Evolutionary conservation across 2,329 filamentous ascomycete genomes (phyloP).

Genomic region (Ceratocystis lukuohia): DNA sequence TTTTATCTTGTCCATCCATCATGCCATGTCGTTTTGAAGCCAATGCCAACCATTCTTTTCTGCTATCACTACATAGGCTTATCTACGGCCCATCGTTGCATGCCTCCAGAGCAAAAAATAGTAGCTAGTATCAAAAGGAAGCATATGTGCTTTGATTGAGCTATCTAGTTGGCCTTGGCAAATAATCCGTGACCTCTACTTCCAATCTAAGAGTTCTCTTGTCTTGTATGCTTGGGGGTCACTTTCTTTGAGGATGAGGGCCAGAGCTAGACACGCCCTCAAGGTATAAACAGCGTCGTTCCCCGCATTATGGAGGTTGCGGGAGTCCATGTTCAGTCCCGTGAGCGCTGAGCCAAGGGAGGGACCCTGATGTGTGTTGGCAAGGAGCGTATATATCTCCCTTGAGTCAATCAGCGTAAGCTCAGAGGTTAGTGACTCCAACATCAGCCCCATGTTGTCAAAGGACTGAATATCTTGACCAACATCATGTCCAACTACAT

Average conservation of each 20-base stretch:
- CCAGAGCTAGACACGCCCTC: slow-evolving; percentile 50
- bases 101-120: too few species aligned
- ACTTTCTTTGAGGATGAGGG: background rate
- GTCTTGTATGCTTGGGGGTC: background rate
- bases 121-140: too few species aligned
- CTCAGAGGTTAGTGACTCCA: slow-evolving; percentile 30
- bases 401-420: slow-evolving; percentile 60
- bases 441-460: slow-evolving; percentile 47
- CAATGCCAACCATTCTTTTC: too few species aligned
- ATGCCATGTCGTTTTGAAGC: too few species aligned
- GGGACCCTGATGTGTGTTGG: slow-evolving; percentile 37
- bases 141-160: too few species aligned
- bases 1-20: too few species aligned
- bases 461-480: slow-evolving; percentile 56
- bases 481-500: slow-evolving; percentile 64
- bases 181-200: too few species aligned
- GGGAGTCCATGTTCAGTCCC: slow-evolving; percentile 48
- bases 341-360: slow-evolving; percentile 48
- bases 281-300: slow-evolving; percentile 77
- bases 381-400: slow-evolving; percentile 52
- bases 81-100: too few species aligned
- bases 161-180: too few species aligned
- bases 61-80: too few species aligned
- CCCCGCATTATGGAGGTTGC: slow-evolving; percentile 69
- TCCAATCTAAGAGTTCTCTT: background rate